Evolutionary conservation across 179 eudicot species (phyloP).

Genomic region (Actinidia arguta): DNA sequence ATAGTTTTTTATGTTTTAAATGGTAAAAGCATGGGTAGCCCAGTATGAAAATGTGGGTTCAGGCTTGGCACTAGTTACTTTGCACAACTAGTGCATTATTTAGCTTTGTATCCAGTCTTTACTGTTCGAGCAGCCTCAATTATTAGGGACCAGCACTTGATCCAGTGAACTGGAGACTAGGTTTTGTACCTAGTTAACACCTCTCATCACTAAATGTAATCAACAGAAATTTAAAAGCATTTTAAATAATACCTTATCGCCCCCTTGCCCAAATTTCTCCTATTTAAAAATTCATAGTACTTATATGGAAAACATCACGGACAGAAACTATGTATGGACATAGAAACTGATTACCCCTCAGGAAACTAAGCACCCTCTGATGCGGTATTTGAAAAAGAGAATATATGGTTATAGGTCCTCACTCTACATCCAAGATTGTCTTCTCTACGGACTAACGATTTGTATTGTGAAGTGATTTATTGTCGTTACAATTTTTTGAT

Average conservation of each 20-base stretch:
- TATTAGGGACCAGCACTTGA: neutral
- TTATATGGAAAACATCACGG: no score
- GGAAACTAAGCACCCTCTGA: no score
- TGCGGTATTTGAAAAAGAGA: neutral
- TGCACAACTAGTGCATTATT: neutral
- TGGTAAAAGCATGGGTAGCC: neutral
- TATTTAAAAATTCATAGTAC: no score
- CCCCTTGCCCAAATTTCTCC: neutral
- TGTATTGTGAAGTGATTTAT: no score
- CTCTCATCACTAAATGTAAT: neutral
- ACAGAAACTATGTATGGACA: no score
- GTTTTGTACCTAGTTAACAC: neutral
- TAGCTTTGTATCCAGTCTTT: slow-evolving; percentile 1
- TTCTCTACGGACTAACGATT: no score
- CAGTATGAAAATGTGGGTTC: neutral
- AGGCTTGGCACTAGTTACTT: slow-evolving; percentile 1
- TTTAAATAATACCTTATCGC: neutral
- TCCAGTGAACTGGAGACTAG: neutral
- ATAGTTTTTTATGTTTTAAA: neutral
- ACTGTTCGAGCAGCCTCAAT: neutral
- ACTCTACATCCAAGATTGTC: neutral
- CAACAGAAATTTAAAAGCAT: neutral
- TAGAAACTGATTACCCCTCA: no score
- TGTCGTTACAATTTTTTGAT: neutral
- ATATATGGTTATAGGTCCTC: neutral